phyloP scores from a whole-genome alignment of 768 basidiomycete genomes.

The Naganishia vaughanmartiniae region DNA sequence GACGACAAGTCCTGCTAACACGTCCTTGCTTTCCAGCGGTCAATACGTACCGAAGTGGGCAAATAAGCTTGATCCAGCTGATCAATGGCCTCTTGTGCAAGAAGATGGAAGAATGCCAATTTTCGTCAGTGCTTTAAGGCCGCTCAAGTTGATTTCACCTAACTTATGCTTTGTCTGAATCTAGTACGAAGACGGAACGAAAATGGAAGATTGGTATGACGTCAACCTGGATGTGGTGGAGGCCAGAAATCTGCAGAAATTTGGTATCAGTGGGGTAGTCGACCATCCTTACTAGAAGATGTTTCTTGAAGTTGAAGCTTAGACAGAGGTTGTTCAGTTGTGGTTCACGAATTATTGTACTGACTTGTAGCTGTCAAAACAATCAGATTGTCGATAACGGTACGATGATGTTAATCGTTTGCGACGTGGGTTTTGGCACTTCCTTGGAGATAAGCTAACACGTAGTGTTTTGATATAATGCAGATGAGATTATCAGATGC shows the following conservation, averaged over 20 bases:
- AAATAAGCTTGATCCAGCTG: conserved; percentile 26
- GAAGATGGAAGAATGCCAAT: conserved; percentile 29
- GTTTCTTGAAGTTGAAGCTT: too few relatives aligned
- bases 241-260: conserved; percentile 26
- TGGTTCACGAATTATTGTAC: too few relatives aligned
- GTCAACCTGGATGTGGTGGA: conserved; percentile 30
- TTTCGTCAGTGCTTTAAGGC: neutral
- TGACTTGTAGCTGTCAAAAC: too few relatives aligned
- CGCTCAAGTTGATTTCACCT: neutral
- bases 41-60: conserved; percentile 35
- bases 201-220: conserved; percentile 32
- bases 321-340: too few relatives aligned
- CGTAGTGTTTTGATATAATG: too few relatives aligned
- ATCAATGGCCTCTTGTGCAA: conserved; percentile 31
- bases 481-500: too few relatives aligned
- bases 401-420: too few relatives aligned
- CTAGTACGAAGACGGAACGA: conserved; percentile 29
- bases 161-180: neutral
- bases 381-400: too few relatives aligned
- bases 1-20: neutral
- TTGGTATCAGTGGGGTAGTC: conserved; percentile 31
- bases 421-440: too few relatives aligned
- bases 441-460: too few relatives aligned
- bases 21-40: neutral
- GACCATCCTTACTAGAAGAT: conserved; percentile 28